Evolutionary conservation across 805 yeast genomes (phyloP).

Genomic region (Yamadazyma kitorensis): DNA sequence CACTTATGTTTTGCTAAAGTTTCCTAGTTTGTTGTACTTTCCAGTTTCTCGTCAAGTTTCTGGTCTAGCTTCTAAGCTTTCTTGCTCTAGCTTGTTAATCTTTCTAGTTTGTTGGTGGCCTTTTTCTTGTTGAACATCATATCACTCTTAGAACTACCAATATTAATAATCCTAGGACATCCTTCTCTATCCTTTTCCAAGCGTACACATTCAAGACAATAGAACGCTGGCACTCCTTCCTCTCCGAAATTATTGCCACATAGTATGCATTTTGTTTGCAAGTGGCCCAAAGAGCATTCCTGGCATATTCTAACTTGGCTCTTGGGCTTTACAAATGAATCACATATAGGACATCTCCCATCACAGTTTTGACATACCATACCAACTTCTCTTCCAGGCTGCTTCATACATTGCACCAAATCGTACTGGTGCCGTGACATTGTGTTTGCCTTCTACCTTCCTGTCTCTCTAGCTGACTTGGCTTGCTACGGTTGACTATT

Average conservation of each 20-base stretch:
- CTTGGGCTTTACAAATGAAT: constrained; percentile 73
- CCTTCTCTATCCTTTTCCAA: constrained; percentile 86
- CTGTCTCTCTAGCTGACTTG: too few relatives aligned
- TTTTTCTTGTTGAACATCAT: constrained; percentile 57
- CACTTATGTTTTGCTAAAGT: too few relatives aligned
- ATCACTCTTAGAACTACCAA: constrained; percentile 76
- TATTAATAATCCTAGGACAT: constrained; percentile 79
- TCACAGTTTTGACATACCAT: constrained; percentile 81
- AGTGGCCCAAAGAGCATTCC: constrained; percentile 76
- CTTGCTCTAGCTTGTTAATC: constrained; percentile 7
- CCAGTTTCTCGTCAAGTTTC: too few relatives aligned
- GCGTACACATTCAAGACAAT: constrained; percentile 81
- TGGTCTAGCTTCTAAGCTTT: too few relatives aligned
- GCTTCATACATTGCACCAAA: constrained; percentile 77
- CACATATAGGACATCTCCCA: constrained; percentile 89
- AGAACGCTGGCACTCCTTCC: constrained; percentile 54
- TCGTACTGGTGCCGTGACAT: constrained; percentile 94
- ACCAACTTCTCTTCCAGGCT: constrained; percentile 74
- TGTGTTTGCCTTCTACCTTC: too few relatives aligned
- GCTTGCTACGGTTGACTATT: too few relatives aligned
- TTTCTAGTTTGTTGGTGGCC: constrained; percentile 7
- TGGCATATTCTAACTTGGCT: constrained; percentile 72
- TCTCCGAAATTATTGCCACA: constrained; percentile 66
- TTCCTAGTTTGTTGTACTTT: too few relatives aligned
- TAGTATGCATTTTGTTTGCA: constrained; percentile 65